These are phyloP conservation scores for Syzygium aromaticum DNA, from an alignment of 345 rosid genomes.

Conservation along the genomic window DNA sequence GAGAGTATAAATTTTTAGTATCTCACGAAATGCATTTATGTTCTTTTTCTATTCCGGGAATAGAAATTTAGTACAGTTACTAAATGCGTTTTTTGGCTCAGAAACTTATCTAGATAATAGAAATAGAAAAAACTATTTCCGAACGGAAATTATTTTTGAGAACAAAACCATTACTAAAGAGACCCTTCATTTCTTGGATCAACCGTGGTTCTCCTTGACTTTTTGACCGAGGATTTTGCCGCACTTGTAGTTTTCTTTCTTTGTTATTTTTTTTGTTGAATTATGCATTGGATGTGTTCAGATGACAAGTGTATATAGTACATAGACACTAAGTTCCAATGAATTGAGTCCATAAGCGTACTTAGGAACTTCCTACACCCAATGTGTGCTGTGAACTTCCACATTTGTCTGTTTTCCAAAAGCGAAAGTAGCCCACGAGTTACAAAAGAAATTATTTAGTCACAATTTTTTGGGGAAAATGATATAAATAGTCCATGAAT, in stretches of 20 bases:
- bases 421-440: neutral
- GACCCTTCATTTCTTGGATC: neutral
- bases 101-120: no score
- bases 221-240: neutral
- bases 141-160: no score
- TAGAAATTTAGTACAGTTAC: no score
- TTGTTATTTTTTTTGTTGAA: neutral
- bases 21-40: no score
- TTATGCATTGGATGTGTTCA: neutral
- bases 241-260: neutral
- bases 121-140: no score
- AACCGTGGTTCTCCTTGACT: neutral
- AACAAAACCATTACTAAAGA: no score
- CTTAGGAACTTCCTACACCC: neutral
- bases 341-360: neutral
- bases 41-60: no score
- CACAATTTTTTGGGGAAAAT: neutral
- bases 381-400: neutral
- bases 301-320: neutral
- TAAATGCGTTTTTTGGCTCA: no score
- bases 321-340: neutral
- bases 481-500: no score
- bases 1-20: no score
- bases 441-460: neutral
- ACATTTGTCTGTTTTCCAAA: neutral